Evolutionary conservation across 805 yeast species (phyloP).

Genomic region (Myxozyma neotropica): DNA sequence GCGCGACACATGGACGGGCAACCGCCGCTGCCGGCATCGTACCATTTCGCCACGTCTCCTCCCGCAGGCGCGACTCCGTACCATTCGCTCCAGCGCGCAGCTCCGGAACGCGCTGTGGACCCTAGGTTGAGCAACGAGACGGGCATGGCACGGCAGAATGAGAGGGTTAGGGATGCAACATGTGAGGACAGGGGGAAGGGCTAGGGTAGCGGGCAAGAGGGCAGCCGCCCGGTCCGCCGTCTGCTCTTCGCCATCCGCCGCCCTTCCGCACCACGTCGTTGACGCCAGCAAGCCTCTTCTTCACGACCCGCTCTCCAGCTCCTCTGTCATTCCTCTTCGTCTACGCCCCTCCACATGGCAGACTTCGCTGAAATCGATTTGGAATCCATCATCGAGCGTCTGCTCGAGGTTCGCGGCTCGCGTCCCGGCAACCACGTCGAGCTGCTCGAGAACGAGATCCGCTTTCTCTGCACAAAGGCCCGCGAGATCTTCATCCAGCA

Average conservation of each 20-base stretch:
- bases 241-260: not conserved
- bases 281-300: not conserved
- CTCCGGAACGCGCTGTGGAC: too few species aligned
- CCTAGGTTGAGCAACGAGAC: too few species aligned
- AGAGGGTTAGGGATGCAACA: not conserved
- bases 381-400: slow-evolving; percentile 95
- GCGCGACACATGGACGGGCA: too few species aligned
- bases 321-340: not conserved
- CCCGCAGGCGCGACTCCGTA: too few species aligned
- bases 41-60: too few species aligned
- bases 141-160: too few species aligned
- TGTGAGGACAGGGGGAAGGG: not conserved
- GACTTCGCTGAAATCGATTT: slow-evolving; percentile 75
- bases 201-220: not conserved
- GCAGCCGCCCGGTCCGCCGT: slow-evolving; percentile 16
- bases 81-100: too few species aligned
- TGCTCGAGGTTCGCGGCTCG: slow-evolving; percentile 95
- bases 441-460: slow-evolving; percentile 88
- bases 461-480: slow-evolving; percentile 94
- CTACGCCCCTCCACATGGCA: slow-evolving; percentile 18
- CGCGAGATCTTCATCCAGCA: slow-evolving; percentile 97
- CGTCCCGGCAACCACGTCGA: slow-evolving; percentile 98
- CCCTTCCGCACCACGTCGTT: not conserved
- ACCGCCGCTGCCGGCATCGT: too few species aligned
- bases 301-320: not conserved